phyloP scores from a whole-genome alignment of 2,329 filamentous ascomycete genomes.

The Penicillium expansum region DNA sequence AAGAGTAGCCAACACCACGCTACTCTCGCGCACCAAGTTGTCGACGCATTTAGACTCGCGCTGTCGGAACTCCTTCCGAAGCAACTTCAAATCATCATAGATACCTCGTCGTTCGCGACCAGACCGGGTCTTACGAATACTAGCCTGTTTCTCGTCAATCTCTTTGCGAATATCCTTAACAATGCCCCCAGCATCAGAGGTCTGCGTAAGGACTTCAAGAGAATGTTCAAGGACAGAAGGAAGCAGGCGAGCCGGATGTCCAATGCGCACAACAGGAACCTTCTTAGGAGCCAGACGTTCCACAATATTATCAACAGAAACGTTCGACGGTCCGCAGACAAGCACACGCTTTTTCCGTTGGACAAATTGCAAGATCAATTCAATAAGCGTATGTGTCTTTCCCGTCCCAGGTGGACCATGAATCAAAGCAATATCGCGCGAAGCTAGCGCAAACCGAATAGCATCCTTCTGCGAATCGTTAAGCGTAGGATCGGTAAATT shows the following conservation, averaged over 20 bases:
- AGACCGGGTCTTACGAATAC: constrained; percentile 80
- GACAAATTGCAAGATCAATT: constrained; percentile 88
- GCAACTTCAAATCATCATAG: constrained; percentile 78
- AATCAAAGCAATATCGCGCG: constrained; percentile 79
- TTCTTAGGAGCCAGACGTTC: constrained; percentile 83
- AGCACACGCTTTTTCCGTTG: constrained; percentile 70
- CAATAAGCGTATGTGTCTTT: constrained; percentile 94
- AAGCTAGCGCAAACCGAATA: constrained; percentile 76
- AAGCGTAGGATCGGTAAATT: constrained; percentile 56
- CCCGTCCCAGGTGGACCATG: constrained; percentile 95
- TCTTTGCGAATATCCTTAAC: constrained; percentile 87
- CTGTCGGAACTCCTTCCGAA: constrained; percentile 84
- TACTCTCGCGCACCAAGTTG: constrained; percentile 70
- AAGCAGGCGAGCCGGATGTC: constrained; percentile 86
- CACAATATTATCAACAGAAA: constrained; percentile 97
- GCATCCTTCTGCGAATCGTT: constrained; percentile 64
- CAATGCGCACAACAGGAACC: constrained; percentile 81
- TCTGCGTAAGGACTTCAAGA: constrained; percentile 84
- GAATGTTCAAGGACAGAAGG: constrained; percentile 87
- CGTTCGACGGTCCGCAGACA: constrained; percentile 95
- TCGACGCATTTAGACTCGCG: constrained; percentile 78
- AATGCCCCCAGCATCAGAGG: constrained; percentile 83
- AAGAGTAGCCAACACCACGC: constrained; percentile 86
- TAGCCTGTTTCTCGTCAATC: constrained; percentile 88
- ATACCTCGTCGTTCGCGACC: constrained; percentile 76